Evolutionary conservation across 768 basidiomycete species (phyloP), one percentile per base, ranked within the genome.

Genomic region (Paxillus ammoniavirescens): DNA sequence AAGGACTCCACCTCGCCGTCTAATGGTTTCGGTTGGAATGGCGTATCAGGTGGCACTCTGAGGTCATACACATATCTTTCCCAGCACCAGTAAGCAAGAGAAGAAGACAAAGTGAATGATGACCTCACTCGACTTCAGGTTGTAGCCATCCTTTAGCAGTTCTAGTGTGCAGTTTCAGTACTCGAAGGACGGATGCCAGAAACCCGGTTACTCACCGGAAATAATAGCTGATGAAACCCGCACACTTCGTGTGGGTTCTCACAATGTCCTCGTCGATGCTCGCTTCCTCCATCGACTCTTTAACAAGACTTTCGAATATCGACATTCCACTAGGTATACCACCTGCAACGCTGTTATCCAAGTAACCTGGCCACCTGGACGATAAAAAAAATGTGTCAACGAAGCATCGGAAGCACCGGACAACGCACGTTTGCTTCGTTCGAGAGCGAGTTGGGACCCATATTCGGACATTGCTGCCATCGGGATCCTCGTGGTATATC

Each of bases 1-100:
- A 99, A 99, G 1, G 81, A 86, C 65, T 97, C 94, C 2, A 97
- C 97, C 66, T 99, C 97, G 23, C 92, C 94, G 59, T 99, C 97
- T 18, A 82, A 75, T 0, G 94, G 92, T 48, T 77, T 77, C 7
- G 91, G 92, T 44, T 75, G 74, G 57, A 88, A 82, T 15, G 76
- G 70, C 13, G 74, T 68, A 15, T 69, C 72, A 5, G 73, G 57
- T 0, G 92, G 93, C 18, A 97, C 79, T 45, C 71, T 69, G 45
- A 98, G 75, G 61, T 98, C 93, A 63, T 93, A 98, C 21, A 88
- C 75, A 65, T 91, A 94, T 76, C 91, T 92, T 61, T 8, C 28
- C 6, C 43, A 23, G n/a, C 12, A 23, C 23, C 7, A 13, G 47
- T 35, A 47, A 33, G 50, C 13, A 48, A 47, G 6, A 5, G 10